Evolutionary conservation across 805 yeast species (phyloP).

Genomic region (Tetrapisispora phaffii): DNA sequence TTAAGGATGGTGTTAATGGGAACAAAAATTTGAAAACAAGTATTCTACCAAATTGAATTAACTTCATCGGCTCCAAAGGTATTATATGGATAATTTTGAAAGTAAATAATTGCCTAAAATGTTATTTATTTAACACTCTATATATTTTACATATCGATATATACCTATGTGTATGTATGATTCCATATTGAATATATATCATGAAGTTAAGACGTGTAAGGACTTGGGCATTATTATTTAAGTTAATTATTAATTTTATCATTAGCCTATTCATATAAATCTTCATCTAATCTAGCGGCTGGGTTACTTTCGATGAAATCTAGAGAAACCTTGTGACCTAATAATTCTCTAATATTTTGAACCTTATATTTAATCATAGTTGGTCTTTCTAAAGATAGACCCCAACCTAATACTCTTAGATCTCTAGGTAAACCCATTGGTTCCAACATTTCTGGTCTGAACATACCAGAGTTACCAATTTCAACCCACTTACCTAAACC

Average conservation of each 20-base stretch:
- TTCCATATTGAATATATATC: neutral
- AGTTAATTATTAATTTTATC: constrained; percentile 1
- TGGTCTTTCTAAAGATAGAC: constrained; percentile 93
- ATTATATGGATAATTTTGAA: neutral
- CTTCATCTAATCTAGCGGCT: constrained; percentile 92
- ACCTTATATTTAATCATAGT: constrained; percentile 98
- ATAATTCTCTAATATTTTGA: constrained; percentile 86
- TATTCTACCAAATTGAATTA: neutral
- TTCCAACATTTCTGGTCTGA: constrained; percentile 98
- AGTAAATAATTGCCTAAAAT: neutral
- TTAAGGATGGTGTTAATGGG: constrained; percentile 3
- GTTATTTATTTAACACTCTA: constrained; percentile 1
- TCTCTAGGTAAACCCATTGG: constrained; percentile 95
- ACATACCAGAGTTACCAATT: constrained; percentile 99
- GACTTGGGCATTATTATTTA: constrained; percentile 2
- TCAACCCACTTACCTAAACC: constrained; percentile 97
- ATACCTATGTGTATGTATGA: constrained; percentile 1
- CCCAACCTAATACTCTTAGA: constrained; percentile 94
- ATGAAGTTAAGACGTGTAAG: neutral
- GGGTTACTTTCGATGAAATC: constrained; percentile 94
- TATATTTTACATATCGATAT: constrained; percentile 1
- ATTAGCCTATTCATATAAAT: constrained; percentile 32
- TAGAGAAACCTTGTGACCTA: constrained; percentile 93
- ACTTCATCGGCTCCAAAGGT: neutral
- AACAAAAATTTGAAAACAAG: neutral